Base-by-base conservation (phyloP, 2,329 filamentous ascomycete genomes). In the Talaromyces sp. region DNA sequence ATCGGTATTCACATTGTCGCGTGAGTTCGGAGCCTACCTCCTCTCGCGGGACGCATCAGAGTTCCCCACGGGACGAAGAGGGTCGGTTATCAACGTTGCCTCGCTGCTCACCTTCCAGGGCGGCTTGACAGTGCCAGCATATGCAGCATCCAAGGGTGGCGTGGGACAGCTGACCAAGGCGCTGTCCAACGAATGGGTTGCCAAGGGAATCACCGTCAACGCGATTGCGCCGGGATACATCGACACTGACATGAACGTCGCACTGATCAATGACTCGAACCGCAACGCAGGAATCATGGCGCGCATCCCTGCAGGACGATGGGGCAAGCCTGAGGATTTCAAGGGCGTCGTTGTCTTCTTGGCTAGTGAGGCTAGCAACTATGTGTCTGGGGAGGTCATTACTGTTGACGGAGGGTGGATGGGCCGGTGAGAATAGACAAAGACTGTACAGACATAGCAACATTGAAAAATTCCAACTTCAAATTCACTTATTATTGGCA, bases 371-470 rank as follows among this genome's bases (percentile, higher is more conserved):
- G 89, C 88, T n/a, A 90, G 89, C 71, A 84, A 80, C 10, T 96
- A 96, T 77, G 88, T 96, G 41, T 91, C 84, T 65, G 92, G 92
- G 0, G 90, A 96, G 75, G 80, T 91, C 5, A 71, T 96, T 66
- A 88, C 89, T 27, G 90, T 96, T 53, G 92, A 96, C 75, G 92
- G 92, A 8, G 92, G 92, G 11, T 96, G 91, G 91, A 95, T 96
- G 91, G 91, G 90, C 1, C 81, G 91, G 80, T 95, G 79, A 65
- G 17, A 14, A 41, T 24, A 10, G 14, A 24, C 19, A 11, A 9
- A 19, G 43, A 21, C 21, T 38, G 35, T n/a, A n/a, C 14, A 38
- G 35, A 38, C 17, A 38, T 32, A 8, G 35, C 14, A 38, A 38
- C 17, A 38, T 38, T 35, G 11, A 12, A 6, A 29, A 29, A 6